phyloP scores from a whole-genome alignment of 106 monocot genomes.

The Dioscorea zingiberensis region DNA sequence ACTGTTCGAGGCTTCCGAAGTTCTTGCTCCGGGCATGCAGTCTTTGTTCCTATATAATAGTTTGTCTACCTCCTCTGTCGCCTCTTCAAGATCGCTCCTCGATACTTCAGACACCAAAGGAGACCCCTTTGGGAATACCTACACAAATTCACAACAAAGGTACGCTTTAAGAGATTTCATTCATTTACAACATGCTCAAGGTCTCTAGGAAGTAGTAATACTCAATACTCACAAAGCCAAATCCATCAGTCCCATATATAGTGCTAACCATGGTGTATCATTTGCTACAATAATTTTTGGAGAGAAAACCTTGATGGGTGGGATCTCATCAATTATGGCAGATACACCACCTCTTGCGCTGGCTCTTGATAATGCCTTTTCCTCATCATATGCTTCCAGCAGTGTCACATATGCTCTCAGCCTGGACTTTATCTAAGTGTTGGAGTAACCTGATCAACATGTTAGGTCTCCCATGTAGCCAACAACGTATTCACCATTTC shows the following conservation, averaged over 20 bases:
- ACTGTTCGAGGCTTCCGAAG: background rate
- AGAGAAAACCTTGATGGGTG: conserved; percentile 73
- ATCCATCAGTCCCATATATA: conserved; percentile 58
- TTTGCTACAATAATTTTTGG: conserved; percentile 31
- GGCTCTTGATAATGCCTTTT: conserved; percentile 50
- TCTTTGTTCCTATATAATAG: conserved; percentile 11
- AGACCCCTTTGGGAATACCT: conserved; percentile 22
- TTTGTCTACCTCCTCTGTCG: conserved; percentile 17
- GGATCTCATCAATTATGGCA: conserved; percentile 76
- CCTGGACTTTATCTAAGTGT: conserved; percentile 22
- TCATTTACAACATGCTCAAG: too few species aligned
- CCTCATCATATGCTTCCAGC: conserved; percentile 47
- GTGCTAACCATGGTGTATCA: conserved; percentile 68
- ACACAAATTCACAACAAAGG: background rate
- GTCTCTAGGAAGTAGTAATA: too few species aligned
- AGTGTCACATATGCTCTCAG: conserved; percentile 32
- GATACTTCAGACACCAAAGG: conserved; percentile 21
- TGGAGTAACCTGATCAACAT: conserved; percentile 6
- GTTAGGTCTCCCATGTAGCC: conserved; percentile 36
- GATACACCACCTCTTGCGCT: conserved; percentile 38
- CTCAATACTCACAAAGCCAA: conserved; percentile 71
- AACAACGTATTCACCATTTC: conserved; percentile 27
- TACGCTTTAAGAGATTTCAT: background rate
- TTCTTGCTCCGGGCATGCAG: conserved; percentile 10
- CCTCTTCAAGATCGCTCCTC: conserved; percentile 9